Base-by-base conservation (phyloP, 2,329 filamentous ascomycete genomes). In the Pseudocercospora macadamiae region DNA sequence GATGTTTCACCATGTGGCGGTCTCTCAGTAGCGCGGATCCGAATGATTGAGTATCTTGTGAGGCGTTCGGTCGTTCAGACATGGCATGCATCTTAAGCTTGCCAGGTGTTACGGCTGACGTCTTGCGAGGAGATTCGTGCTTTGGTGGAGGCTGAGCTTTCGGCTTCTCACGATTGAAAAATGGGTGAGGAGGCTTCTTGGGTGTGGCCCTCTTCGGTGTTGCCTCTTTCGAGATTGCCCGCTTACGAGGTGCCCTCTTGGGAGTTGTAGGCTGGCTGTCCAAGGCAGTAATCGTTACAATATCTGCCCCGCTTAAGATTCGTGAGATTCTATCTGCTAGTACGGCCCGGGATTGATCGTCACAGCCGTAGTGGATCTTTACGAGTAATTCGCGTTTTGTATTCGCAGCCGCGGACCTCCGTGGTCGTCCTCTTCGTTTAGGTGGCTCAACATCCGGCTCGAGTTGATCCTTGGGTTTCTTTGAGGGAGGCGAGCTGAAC, bases 281-380 rank as follows among this genome's bases (percentile, higher is more conserved):
- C 9, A 18, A 14, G 21, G 19, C 26, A 10, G 14, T 34, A 14
- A 61, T 47, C 12, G 42, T n/a, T 19, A 62, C 32, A 1, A 32
- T 53, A 45, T 70, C 70, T 42, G 65, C 68, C 34, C 76, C 74
- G 66, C 67, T 59, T 54, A 92, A 72, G 21, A 96, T 89, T 3
- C 81, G 76, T 21, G 86, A 75, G 56, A 96, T 89, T 63, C 80
- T 82, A 7, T 79, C 71, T 0, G 87, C 89, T 25, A 90, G 71
- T 0, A 75, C 74, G 28, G 72, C 68, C 36, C 80, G 80, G 36
- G 75, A 76, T 25, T 70, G 71, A 5, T 76, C 70, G 56, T 84
- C 81, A 3, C 67, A 69, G 1, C 83, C 84, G 68, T 93, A 93
- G 2, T n/a, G 51, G 4, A 71, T 25, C 16, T 61, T 52, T 4